A percentile compares a stretch with the other conserved stretches of the same genome.
These are phyloP conservation scores for Aegilops longissima DNA, from an alignment of 176 grass and related monocot genomes.

Conservation along the genomic window DNA sequence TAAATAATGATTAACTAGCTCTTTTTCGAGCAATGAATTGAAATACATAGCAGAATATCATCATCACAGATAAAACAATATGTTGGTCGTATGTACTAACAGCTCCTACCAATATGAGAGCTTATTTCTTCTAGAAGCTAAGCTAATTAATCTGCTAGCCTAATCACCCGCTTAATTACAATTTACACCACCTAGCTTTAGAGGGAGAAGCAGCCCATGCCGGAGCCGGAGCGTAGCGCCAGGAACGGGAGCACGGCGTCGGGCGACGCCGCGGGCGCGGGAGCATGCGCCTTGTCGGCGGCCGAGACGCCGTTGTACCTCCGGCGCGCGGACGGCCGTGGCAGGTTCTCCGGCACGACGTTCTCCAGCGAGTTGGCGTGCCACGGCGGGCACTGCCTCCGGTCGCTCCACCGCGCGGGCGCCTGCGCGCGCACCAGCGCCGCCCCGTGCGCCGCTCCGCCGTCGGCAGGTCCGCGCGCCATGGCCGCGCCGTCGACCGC, in stretches of 20 bases:
- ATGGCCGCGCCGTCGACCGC: neutral
- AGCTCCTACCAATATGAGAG: neutral
- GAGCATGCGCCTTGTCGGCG: neutral
- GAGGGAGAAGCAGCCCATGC: conserved; percentile 66
- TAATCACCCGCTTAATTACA: neutral
- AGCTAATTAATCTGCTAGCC: neutral
- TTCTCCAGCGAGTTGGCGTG: conserved; percentile 74
- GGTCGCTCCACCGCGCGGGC: conserved; percentile 76
- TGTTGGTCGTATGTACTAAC: neutral
- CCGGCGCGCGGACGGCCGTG: conserved; percentile 54
- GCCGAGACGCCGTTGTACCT: conserved; percentile 45
- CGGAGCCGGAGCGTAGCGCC: conserved; percentile 18
- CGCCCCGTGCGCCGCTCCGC: neutral
- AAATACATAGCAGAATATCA: neutral
- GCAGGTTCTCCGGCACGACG: conserved; percentile 88
- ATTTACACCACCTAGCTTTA: neutral
- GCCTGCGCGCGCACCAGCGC: neutral
- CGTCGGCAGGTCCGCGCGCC: neutral
- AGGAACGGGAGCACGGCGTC: conserved; percentile 22
- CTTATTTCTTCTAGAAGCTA: neutral
- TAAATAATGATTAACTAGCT: neutral
- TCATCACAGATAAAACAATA: neutral
- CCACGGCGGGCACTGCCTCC: conserved; percentile 80
- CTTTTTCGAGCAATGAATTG: neutral
- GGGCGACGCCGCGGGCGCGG: neutral